Base-by-base conservation (phyloP, 805 yeast genomes). In the Candida suzukii region DNA sequence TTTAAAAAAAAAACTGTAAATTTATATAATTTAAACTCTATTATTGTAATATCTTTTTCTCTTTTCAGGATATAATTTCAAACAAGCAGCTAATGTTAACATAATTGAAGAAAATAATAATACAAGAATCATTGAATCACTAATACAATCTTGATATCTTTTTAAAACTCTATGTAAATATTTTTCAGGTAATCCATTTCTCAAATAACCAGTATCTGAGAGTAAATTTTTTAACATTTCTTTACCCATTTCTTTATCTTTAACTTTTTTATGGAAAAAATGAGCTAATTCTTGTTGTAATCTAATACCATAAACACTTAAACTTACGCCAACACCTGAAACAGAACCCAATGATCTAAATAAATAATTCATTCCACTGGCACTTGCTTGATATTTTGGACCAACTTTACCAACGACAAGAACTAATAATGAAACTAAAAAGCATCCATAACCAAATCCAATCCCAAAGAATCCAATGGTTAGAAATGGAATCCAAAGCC, bases 321-420 rank as follows among this genome's bases (percentile, higher is more conserved):
- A 51, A 2, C 69, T 55, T 4, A 69, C 51, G 5, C 75, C 72
- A 2, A 70, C 71, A 38, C 76, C 76, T 9, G 67, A 45, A 12
- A 69, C 72, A 37, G 67, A 65, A 17, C 76, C 78, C 39, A 70
- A 56, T 3, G 78, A 71, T 46, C 76, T 60, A 61, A 73, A 71
- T 39, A 72, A 51, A 45, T 72, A 71, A 49, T 68, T 71, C 58
- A 71, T 63, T 34, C 76, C 76, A 1, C 73, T 70, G 38, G 70
- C 68, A 2, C 71, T 58, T 13, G 74, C 76, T 51, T 71, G 78
- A 42, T 67, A 63, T 22, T 68, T 62, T 40, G 60, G 54, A 6
- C 73, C 73, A 25, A 70, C 68, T 17, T 64, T 59, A 37, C 66
- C 71, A 14, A 72, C 72, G 29, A 68, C 71, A 39, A 71, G 56